These are phyloP conservation scores for Tylopilus intermedius DNA, from an alignment of 768 basidiomycete species.

Conservation along the genomic window DNA sequence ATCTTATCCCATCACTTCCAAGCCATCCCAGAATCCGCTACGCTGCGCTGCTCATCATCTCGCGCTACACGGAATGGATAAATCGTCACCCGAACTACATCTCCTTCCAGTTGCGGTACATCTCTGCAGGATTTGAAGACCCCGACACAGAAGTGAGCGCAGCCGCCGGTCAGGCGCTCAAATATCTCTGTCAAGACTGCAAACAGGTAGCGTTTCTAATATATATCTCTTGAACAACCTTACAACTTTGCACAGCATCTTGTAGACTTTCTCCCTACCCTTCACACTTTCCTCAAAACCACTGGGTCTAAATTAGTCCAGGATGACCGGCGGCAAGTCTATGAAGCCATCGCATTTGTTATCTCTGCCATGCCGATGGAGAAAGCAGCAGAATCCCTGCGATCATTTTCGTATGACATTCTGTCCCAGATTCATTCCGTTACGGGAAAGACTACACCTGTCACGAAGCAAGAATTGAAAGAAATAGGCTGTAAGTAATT, in stretches of 20 bases:
- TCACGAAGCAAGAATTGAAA: constrained; percentile 68
- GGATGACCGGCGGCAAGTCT: constrained; percentile 87
- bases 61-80: constrained; percentile 97
- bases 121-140: constrained; percentile 87
- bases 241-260: constrained; percentile 56
- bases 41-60: constrained; percentile 90
- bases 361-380: constrained; percentile 92
- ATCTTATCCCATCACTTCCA: constrained; percentile 86
- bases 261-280: constrained; percentile 83
- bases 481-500: constrained; percentile 59
- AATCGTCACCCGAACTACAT: constrained; percentile 86
- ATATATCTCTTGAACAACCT: constrained; percentile 6
- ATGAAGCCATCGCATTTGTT: constrained; percentile 93
- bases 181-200: constrained; percentile 96
- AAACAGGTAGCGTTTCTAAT: constrained; percentile 51
- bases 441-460: constrained; percentile 46
- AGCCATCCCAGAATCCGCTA: constrained; percentile 89
- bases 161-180: constrained; percentile 93
- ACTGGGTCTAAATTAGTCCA: constrained; percentile 75
- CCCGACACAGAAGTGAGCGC: constrained; percentile 77
- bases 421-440: constrained; percentile 69
- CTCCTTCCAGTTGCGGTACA: constrained; percentile 79
- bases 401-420: constrained; percentile 82
- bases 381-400: constrained; percentile 79
- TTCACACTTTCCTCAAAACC: constrained; percentile 82